phyloP scores from a whole-genome alignment of 495 filamentous ascomycete species.

The Chaetomium tenue region DNA sequence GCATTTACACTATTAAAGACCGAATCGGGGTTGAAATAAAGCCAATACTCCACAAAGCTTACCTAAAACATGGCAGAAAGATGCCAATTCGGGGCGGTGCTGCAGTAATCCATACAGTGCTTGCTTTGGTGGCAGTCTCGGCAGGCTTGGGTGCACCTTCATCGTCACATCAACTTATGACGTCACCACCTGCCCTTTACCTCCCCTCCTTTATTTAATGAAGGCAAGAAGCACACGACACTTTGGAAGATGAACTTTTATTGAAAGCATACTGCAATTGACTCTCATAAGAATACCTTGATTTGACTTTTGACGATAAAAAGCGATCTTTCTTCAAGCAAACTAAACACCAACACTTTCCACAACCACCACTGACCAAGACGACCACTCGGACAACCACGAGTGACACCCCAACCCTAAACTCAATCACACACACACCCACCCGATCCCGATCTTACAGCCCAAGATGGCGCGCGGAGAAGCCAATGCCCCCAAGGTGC shows the following conservation, averaged over 20 bases:
- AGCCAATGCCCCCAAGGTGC: slow-evolving; percentile 69
- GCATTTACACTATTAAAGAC: too few species aligned
- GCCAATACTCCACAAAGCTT: too few species aligned
- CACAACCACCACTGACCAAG: too few species aligned
- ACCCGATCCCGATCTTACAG: slow-evolving; percentile 7
- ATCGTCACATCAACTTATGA: slow-evolving; percentile 34
- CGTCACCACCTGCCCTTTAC: neutral
- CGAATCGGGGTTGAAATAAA: too few species aligned
- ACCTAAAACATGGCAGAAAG: too few species aligned
- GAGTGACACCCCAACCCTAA: neutral
- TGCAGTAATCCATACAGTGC: slow-evolving; percentile 1
- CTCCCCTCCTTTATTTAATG: neutral
- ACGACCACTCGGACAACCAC: neutral
- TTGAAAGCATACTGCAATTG: neutral
- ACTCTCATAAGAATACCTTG: neutral
- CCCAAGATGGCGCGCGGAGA: slow-evolving; percentile 76
- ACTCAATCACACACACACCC: neutral
- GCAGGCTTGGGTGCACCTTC: neutral
- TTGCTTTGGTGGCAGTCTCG: neutral
- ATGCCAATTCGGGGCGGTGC: too few species aligned
- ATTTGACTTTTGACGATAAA: neutral
- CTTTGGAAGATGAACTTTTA: neutral
- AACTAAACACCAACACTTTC: neutral
- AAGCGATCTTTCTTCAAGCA: neutral
- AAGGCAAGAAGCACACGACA: neutral